Evolutionary conservation across 2,329 filamentous ascomycete species (phyloP), one percentile per base, ranked within the genome.

Genomic region (Shiraia bambusicola): DNA sequence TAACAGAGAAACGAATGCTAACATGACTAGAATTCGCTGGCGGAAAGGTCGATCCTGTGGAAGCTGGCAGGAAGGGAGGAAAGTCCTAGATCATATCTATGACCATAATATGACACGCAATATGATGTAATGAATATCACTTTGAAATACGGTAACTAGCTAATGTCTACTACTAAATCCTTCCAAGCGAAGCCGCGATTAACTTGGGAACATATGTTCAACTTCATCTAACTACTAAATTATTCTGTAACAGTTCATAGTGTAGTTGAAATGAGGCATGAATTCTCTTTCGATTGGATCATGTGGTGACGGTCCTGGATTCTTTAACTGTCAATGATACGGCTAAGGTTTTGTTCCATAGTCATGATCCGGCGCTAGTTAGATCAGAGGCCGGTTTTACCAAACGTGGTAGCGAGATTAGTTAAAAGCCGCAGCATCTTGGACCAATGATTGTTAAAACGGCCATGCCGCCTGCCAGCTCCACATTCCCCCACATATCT

Each of bases 51-150:
- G 44, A 50, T 7, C 45, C 44, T 14, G 35, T 48, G 5, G 48
- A 52, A 37, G 42, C 49, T 29, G 49, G 44, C 19, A 45, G 42
- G 41, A 44, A 52, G 37, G 49, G 47, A 14, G 47, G 47, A 4
- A 50, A 35, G 11, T 47, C 47, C 15, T 50, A 42, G 4, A 40
- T 34, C 32, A 42, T 10, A 13, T 14, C 5, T 13, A 6, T 2
- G 9, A 31, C 28, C n/a, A 31, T 4, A 22, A 22, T 22, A 22
- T n/a, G n/a, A 22, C 8, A 22, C 4, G 19, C 8, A 22, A 22
- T 22, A 22, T 4, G 19, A 22, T 22, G 19, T 22, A 22, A 22
- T 22, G 19, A 22, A 22, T 8, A 8, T 22, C 4, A 8, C 19
- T 8, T 22, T 22, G 19, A 8, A 22, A 22, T 4, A 4, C 19